Conservation (phyloP, 169 alveolate species). For the Plasmodium berghei region DNA sequence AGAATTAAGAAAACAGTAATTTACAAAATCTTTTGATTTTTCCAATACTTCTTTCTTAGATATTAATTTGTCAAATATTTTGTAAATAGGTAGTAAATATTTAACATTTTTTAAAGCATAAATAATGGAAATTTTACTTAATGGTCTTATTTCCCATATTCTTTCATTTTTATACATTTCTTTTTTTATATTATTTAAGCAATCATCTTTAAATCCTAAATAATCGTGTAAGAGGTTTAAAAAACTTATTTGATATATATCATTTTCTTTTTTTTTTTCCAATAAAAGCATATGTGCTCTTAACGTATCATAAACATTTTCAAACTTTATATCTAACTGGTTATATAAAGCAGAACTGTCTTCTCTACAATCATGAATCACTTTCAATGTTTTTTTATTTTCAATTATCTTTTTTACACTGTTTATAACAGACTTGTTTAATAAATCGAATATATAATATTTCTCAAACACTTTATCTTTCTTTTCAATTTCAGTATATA, state of each 20-base stretch:
- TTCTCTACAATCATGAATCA: conserved; percentile 79
- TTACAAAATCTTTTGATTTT: conserved; percentile 68
- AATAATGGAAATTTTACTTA: conserved; percentile 52
- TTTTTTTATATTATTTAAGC: conserved; percentile 59
- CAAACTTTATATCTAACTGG: conserved; percentile 81
- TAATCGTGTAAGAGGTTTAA: conserved; percentile 59
- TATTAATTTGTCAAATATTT: conserved; percentile 54
- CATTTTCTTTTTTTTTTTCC: conserved; percentile 49
- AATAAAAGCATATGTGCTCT: conserved; percentile 69
- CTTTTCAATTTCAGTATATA: conserved; percentile 34
- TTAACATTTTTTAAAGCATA: conserved; percentile 77
- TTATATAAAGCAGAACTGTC: conserved; percentile 83
- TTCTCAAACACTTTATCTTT: conserved; percentile 23
- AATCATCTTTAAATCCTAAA: conserved; percentile 74
- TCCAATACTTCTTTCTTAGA: conserved; percentile 62
- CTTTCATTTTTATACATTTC: conserved; percentile 76
- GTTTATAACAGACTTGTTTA: conserved; percentile 18
- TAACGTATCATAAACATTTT: conserved; percentile 82
- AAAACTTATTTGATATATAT: conserved; percentile 71
- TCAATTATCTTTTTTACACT: conserved; percentile 79
- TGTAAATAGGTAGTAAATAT: conserved; percentile 56
- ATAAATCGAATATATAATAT: conserved; percentile 49
- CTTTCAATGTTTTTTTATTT: conserved; percentile 69
- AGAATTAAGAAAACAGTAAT: conserved; percentile 66
- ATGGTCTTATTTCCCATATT: conserved; percentile 75